Evolutionary conservation across 495 filamentous ascomycete genomes (phyloP), one percentile per base, ranked within the genome.

Genomic region (Extremus antarcticus): DNA sequence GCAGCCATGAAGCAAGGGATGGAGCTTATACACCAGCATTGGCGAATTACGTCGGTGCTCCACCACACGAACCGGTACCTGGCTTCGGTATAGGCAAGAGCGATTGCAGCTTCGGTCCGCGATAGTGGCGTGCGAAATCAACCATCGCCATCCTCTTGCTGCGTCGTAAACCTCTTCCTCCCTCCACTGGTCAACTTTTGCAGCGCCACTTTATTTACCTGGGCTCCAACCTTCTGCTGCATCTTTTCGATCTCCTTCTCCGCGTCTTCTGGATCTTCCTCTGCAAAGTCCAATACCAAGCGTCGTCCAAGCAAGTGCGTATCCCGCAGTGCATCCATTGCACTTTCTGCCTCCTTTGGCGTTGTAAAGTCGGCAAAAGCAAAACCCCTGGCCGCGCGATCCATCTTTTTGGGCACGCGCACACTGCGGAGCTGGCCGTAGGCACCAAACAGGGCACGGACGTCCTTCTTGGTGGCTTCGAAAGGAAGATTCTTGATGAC

Each of bases 401-500:
- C 86, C 69, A 95, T 90, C 65, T 95, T 97, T 71, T 95, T 89
- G 2, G 92, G 94, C 51, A 99, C 78, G 39, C 94, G 86, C 25
- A 97, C 86, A 47, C 90, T 88, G 43, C 90, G 85, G 51, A 99
- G 78, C 62, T 94, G 85, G 19, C 94, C 92, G 66, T 95, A 99
- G 17, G 86, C 76, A 45, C 86, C 81, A 67, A 99, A 88, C 10
- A 99, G 75, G 16, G 82, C 74, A 40, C 86, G 79, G 25, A 99
- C 74, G 62, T 99, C 94, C 66, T 92, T 90, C 76, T 94, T 95
- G 41, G 81, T 85, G 10, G 86, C 84, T 71, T 97, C 87, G 73
- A 99, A 99, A 9, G 92, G 92, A 65, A 99, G 71, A 74, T 99
- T 99, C 76, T 97, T 97, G 75, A 98, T 87, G 68, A 97, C 85